These are phyloP conservation scores for Pythium guiyangense DNA, from an alignment of 352 stramenopile genomes.

Conservation along the genomic window DNA sequence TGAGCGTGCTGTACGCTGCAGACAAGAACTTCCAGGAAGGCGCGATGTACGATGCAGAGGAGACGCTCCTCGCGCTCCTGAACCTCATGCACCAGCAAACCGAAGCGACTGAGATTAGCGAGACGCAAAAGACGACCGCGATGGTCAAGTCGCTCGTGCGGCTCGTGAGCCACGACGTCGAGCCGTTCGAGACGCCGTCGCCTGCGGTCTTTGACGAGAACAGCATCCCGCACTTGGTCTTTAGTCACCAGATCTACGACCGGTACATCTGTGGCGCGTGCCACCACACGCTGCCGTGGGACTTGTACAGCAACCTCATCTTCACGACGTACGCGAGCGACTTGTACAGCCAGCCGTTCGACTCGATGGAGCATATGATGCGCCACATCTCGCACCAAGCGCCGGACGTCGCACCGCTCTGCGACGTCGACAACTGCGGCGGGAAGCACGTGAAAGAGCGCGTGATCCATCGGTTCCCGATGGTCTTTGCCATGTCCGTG, in stretches of 20 bases:
- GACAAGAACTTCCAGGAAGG: constrained; percentile 87
- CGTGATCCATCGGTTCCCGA: constrained; percentile 79
- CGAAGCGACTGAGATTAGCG: constrained; percentile 60
- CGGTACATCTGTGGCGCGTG: constrained; percentile 65
- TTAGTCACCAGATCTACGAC: constrained; percentile 86
- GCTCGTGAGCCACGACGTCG: constrained; percentile 59
- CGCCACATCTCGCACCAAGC: constrained; percentile 52
- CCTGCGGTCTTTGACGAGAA: constrained; percentile 80
- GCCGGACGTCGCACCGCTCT: constrained; percentile 46
- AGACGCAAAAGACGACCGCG: constrained; percentile 68
- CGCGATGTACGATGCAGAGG: constrained; percentile 86
- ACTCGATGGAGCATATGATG: constrained; percentile 72
- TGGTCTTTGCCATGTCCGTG: constrained; percentile 84
- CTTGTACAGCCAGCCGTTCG: constrained; percentile 50
- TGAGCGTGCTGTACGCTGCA: constrained; percentile 79
- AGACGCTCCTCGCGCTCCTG: constrained; percentile 76
- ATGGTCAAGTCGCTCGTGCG: constrained; percentile 72
- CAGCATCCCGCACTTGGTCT: constrained; percentile 83
- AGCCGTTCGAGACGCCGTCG: constrained; percentile 27
- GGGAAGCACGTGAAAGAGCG: constrained; percentile 72
- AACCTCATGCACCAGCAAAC: constrained; percentile 88
- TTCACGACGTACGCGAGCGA: constrained; percentile 81
- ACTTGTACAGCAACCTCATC: constrained; percentile 81
- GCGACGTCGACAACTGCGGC: constrained; percentile 46
- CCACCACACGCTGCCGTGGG: constrained; percentile 58